A percentile compares a stretch with the other conserved stretches of the same genome.
Evolutionary conservation across 306 rosid species (phyloP).

Genomic region (Senna tora): DNA sequence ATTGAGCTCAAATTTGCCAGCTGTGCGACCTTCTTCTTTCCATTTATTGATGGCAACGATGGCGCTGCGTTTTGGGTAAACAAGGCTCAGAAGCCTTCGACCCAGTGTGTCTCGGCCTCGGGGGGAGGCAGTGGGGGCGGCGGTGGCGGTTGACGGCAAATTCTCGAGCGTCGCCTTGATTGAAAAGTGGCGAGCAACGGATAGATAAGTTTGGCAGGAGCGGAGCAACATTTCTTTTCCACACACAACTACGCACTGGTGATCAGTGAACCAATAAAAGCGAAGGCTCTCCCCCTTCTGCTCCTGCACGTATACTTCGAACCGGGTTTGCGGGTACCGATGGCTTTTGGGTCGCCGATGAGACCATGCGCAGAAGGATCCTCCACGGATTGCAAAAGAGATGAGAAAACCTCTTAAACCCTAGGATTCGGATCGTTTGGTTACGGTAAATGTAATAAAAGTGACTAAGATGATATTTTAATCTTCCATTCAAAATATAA

Average conservation of each 20-base stretch:
- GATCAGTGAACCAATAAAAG: neutral
- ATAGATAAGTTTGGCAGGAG: conserved; percentile 46
- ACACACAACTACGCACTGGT: neutral
- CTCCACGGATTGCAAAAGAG: no score
- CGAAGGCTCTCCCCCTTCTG: neutral
- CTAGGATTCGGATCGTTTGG: no score
- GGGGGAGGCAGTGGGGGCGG: conserved; percentile 20
- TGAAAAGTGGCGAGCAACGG: conserved; percentile 56
- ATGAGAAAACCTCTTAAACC: neutral
- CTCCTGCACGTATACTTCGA: neutral
- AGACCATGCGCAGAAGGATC: neutral
- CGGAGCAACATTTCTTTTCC: conserved; percentile 50
- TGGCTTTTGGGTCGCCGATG: neutral
- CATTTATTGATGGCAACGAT: conserved; percentile 73
- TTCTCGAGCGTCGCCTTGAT: conserved; percentile 41
- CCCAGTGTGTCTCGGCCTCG: conserved; percentile 71
- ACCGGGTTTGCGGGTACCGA: neutral
- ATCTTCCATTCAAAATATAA: no score
- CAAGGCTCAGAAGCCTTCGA: conserved; percentile 73
- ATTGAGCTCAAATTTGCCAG: conserved; percentile 83
- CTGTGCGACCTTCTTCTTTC: conserved; percentile 78
- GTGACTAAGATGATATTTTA: no score
- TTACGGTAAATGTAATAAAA: no score
- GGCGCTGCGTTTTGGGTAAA: conserved; percentile 80
- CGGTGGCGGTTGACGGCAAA: conserved; percentile 7